Evolutionary conservation across 2,329 filamentous ascomycete genomes (phyloP), one percentile per base, ranked within the genome.

Genomic region (Pseudogymnoascus sp.): DNA sequence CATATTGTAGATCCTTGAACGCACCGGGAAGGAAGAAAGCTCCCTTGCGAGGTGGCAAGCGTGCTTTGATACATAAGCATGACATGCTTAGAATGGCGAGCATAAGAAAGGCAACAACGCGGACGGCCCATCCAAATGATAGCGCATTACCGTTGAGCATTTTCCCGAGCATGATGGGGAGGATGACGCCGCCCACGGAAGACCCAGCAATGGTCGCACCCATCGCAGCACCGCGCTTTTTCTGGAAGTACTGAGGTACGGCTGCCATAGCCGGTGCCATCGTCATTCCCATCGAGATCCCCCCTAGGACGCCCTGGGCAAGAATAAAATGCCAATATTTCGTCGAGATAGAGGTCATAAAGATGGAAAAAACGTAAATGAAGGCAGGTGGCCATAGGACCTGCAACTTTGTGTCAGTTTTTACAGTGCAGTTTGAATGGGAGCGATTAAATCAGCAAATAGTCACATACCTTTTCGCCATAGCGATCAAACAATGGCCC

Each of bases 401-500:
- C 63, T 76, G 78, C 29, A 19, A 33, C 7, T 17, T 33, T 5
- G 9, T 19, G 26, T 53, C 3, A 33, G 26, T 17, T 53, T 13
- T 59, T 17, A 68, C 61, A 6, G 67, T 62, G 4, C 53, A 44
- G 67, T 62, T 19, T 40, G 11, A 38, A 56, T 19, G 5, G 10
- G 1, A 7, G 13, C 10, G 4, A 56, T n/a, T 4, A 19, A 33
- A 56, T 7, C 2, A 53, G 7, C 7, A 6, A 53, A 31, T 53
- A 10, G 15, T 7, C n/a, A 61, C 31, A 4, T 63, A 69, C 69
- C 31, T 80, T 80, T 0, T 86, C 83, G 7, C 88, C 87, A 65
- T 84, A 82, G 62, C 77, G 81, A 69, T 90, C 88, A 67, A 82
- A 88, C 0, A 88, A 59, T 23, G 82, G 83, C 1, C 88, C 87